Base-by-base conservation (phyloP, 768 basidiomycete species). In the Trametes meyenii region DNA sequence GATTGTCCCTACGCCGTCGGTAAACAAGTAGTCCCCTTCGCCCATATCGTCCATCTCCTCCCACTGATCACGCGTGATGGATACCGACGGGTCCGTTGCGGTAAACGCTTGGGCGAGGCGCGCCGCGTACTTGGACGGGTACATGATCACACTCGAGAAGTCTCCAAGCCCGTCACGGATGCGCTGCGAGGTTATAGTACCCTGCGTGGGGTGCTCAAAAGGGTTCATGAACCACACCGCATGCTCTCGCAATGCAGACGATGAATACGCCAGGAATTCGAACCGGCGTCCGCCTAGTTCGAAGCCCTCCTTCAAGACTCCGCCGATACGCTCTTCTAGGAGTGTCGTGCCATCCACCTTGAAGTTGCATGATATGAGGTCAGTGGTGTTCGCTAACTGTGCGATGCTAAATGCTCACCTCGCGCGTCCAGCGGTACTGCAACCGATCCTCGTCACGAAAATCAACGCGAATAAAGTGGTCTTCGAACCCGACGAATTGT, bases 71-170 rank as follows among this genome's bases (percentile, higher is more conserved):
- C 72, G 72, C 7, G 64, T 59, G 50, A 94, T 84, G 21, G 70
- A 72, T 19, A 92, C 84, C 0, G 89, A 89, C 0, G 86, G 83
- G 62, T 90, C 86, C 1, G 93, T 95, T 2, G 89, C 87, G 0
- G 90, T 90, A 67, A 95, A 93, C 0, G 90, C 89, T 74, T 92
- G 92, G 7, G 89, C 87, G 60, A 94, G 76, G 19, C 93, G 83
- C 14, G 93, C 93, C 6, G 91, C 93, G 66, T 84, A 90, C 72
- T 90, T 90, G 6, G 93, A 92, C 2, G 93, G 93, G 26, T 57
- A 65, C 19, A 58, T 69, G 35, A 70, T 64, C 7, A 73, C 66
- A 13, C 78, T 79, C 8, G 77, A 72, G 69, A 94, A 95, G 66
- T 91, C 80, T 4, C 93, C 93, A 12, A 94, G 76, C 1, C 79